These are phyloP conservation scores for Melaleuca alternifolia DNA, from an alignment of 345 rosid genomes.

Conservation along the genomic window DNA sequence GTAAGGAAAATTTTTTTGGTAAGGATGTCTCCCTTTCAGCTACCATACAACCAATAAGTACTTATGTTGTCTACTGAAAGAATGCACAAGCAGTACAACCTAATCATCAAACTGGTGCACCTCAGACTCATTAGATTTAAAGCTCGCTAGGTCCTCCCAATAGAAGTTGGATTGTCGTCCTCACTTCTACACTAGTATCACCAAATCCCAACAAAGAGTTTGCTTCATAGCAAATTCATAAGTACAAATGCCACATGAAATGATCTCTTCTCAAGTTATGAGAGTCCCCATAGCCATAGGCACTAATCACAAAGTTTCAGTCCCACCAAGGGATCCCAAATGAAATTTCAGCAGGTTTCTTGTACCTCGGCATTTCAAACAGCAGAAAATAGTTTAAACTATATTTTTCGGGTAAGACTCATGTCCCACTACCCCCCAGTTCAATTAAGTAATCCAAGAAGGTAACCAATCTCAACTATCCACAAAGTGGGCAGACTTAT, in stretches of 20 bases:
- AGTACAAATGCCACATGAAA: neutral
- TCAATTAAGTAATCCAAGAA: neutral
- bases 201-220: neutral
- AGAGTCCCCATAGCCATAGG: neutral
- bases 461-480: neutral
- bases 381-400: neutral
- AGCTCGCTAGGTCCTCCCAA: neutral
- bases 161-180: neutral
- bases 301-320: neutral
- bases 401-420: neutral
- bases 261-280: neutral
- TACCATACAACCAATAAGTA: neutral
- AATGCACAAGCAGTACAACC: neutral
- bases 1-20: no score
- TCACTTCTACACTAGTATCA: neutral
- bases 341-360: neutral
- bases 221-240: neutral
- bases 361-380: neutral
- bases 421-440: neutral
- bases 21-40: neutral
- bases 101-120: neutral
- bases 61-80: neutral
- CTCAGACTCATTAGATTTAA: neutral
- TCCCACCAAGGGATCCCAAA: neutral
- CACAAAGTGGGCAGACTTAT: neutral